Evolutionary conservation across 2,329 filamentous ascomycete species (phyloP), one percentile per base, ranked within the genome.

Genomic region (Knufia fluminis): DNA sequence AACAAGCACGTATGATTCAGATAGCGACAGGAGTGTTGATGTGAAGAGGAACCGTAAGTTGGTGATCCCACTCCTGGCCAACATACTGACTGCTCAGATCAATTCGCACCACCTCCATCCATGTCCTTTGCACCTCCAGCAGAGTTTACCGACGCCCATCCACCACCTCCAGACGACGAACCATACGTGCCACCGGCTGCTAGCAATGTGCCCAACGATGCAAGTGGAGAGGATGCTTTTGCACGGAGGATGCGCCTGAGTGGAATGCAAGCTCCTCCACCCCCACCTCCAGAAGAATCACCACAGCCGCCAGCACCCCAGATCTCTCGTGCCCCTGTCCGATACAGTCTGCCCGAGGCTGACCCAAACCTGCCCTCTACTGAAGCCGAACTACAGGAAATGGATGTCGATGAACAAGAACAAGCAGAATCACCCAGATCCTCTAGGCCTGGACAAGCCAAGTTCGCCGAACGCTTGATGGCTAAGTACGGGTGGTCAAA

Each of bases 401-500:
- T 57, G 12, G 54, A 62, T 45, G 20, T 40, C n/a, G 49, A 23
- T 17, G 39, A 51, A 7, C 61, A 65, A 28, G 59, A 61, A 17
- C 62, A 62, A 43, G 58, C 58, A 14, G 64, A 65, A 45, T 62
- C 66, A 17, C 67, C 73, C 26, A 78, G 79, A 32, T 83, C 82
- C 36, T 78, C 72, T 50, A 80, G 82, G 2, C 88, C 89, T 0
- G 87, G 88, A 14, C 86, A 94, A 65, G 78, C 82, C 56, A 86
- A 83, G 46, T 95, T 95, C 65, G 92, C 88, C 0, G 80, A 89
- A 57, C 84, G 89, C 28, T 78, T 97, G 49, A 88, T 98, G 80
- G 78, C 80, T 53, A 97, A 96, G 64, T 92, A 95, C 68, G 92
- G 92, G 49, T 97, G 90, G 86, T 83, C 82, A 31, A 84, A 90